Base-by-base conservation (phyloP, 2,329 filamentous ascomycete species). In the Talaromyces sp. region DNA sequence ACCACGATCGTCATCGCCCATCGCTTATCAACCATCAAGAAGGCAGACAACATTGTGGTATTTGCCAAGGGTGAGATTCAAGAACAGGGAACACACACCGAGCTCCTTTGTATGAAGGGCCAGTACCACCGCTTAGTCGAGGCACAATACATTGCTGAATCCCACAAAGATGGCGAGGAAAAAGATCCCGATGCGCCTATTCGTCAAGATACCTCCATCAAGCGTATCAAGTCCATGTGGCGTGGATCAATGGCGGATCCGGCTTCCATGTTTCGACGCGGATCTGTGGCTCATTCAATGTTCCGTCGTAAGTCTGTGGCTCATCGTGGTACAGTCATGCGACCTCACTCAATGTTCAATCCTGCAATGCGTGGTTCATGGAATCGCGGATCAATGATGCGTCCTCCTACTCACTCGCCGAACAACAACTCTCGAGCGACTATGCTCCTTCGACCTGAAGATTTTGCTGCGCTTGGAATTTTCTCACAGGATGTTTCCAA, bases 1-100 rank as follows among this genome's bases (percentile, higher is more conserved):
- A 99, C 94, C 0, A 97, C 94, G 2, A 96, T 97, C 63, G 90
- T 92, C 6, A 97, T 99, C 71, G 94, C 94, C 39, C 94, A 99
- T 76, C 87, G 93, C 62, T 80, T 99, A 8, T 96, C 91, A 0
- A 99, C 94, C 5, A 96, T 99, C 77, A 91, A 86, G 72, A 87
- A 91, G 58, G 93, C 93, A 0, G 89, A 97, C 72, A 97, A 96
- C 66, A 99, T 99, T 62, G 90, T 97, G 11, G 93, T 97, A 58
- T 93, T 99, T 87, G 82, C 86, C 4, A 76, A 86, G 55, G 94
- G 94, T 11, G 77, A 81, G n/a, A 95, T 99, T 54, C 81, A 96
- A 11, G 94, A 99, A 73, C 91, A 97, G 72, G 94, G 94, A 47
- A 92, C 85, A 0, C 94, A 97, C 69, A 84, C 93, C 53, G 81